These are phyloP conservation scores for Collybiopsis confluens DNA, from an alignment of 768 basidiomycete genomes.

Conservation along the genomic window DNA sequence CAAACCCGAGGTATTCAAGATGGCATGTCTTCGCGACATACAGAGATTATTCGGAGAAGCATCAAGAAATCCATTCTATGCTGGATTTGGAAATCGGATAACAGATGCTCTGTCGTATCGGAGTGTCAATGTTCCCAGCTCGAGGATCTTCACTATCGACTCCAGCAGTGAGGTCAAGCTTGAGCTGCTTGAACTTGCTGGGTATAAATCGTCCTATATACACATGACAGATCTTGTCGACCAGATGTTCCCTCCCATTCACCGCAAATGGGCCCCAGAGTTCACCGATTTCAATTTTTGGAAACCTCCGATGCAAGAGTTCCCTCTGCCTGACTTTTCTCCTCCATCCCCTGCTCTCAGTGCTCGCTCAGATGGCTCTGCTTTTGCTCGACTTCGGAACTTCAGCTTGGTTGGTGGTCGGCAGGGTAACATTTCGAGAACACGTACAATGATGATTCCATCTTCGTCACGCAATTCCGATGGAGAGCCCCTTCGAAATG, in stretches of 20 bases:
- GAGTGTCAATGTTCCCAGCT: constrained; percentile 90
- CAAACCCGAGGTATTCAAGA: constrained; percentile 99
- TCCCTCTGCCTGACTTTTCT: constrained; percentile 70
- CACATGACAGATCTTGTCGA: constrained; percentile 99
- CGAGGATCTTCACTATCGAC: constrained; percentile 96
- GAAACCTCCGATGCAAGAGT: constrained; percentile 77
- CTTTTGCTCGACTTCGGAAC: constrained; percentile 71
- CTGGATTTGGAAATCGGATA: constrained; percentile 97
- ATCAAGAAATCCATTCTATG: constrained; percentile 80
- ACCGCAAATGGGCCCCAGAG: constrained; percentile 82
- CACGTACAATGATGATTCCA: constrained; percentile 16
- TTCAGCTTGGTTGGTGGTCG: constrained; percentile 66
- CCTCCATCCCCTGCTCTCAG: constrained; percentile 94
- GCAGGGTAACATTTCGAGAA: constrained; percentile 23
- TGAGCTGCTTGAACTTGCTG: constrained; percentile 93
- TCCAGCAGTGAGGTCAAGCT: constrained; percentile 93
- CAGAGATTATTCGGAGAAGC: constrained; percentile 81
- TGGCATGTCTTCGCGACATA: constrained; percentile 96
- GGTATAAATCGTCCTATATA: constrained; percentile 98
- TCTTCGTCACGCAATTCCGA: constrained; percentile 28
- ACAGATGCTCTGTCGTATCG: constrained; percentile 98
- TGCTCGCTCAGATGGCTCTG: constrained; percentile 83
- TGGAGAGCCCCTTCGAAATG: constrained; percentile 21
- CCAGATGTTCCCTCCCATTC: constrained; percentile 97
- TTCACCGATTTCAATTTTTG: constrained; percentile 98